Percentiles rank a stretch among this genome's conserved stretches.
phyloP scores from a whole-genome alignment of 108 stramenopile species.

The Skeletonema grethae region DNA sequence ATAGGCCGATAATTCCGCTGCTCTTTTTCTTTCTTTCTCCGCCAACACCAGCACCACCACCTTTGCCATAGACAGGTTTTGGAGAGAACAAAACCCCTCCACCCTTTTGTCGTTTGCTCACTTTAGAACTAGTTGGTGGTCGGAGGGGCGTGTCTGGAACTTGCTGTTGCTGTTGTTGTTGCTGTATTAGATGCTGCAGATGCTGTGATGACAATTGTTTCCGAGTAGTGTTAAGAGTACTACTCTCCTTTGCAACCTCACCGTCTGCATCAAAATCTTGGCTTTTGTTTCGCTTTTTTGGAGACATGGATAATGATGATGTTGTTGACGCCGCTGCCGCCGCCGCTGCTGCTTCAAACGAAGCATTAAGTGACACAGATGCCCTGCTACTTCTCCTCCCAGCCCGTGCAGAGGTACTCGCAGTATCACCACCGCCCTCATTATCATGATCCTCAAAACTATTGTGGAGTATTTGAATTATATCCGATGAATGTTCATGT shows the following conservation, averaged over 20 bases:
- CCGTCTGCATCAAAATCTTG: not conserved
- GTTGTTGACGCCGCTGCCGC: not conserved
- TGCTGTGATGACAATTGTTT: slow-evolving; percentile 3
- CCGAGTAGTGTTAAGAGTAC: not conserved
- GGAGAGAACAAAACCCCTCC: slow-evolving; percentile 2
- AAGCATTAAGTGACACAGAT: not conserved
- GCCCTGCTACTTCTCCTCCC: not conserved
- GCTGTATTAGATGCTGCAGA: not conserved
- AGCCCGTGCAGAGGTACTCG: not conserved
- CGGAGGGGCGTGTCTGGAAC: not conserved
- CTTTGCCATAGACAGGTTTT: not conserved
- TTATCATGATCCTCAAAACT: not conserved
- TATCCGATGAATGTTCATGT: not conserved
- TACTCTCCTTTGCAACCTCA: not conserved
- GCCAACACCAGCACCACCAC: not conserved
- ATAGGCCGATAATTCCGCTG: not conserved
- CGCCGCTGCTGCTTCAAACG: not conserved
- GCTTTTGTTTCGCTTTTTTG: not conserved
- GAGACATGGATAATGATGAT: not conserved
- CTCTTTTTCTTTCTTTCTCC: not conserved
- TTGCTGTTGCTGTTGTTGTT: not conserved
- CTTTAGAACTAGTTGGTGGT: not conserved
- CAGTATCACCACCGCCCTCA: not conserved
- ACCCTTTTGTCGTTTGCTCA: slow-evolving; percentile 4
- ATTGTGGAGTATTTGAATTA: not conserved